Conservation (phyloP, 2,329 filamentous ascomycete species). For the Incumbomyces lentus region DNA sequence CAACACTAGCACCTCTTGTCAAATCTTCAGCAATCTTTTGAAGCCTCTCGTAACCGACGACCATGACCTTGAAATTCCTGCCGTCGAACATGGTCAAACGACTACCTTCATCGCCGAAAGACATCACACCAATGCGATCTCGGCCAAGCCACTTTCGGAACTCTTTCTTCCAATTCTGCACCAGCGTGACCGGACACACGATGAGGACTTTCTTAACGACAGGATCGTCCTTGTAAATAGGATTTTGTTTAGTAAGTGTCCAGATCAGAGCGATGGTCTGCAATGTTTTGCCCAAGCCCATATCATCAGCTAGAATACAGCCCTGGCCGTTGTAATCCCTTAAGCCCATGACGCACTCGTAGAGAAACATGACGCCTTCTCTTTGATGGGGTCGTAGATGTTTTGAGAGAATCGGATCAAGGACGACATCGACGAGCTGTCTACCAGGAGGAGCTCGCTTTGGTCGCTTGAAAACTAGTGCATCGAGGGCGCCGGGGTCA, state of each 20-base stretch:
- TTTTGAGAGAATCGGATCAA: conserved; percentile 55
- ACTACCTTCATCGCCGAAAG: conserved; percentile 50
- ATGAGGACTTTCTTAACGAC: conserved; percentile 62
- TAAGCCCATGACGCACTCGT: conserved; percentile 68
- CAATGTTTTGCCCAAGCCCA: conserved; percentile 64
- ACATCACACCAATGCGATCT: conserved; percentile 58
- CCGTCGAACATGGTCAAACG: conserved; percentile 60
- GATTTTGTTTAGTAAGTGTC: conserved; percentile 64
- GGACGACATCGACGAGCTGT: conserved; percentile 60
- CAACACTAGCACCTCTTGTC: conserved; percentile 51
- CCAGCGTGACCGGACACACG: conserved; percentile 61
- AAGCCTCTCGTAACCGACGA: conserved; percentile 63
- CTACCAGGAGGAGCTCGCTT: conserved; percentile 47
- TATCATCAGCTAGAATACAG: conserved; percentile 63
- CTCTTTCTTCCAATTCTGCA: conserved; percentile 64
- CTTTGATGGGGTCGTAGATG: conserved; percentile 58
- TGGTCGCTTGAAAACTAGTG: conserved; percentile 58
- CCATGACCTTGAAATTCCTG: conserved; percentile 59
- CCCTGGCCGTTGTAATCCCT: conserved; percentile 55
- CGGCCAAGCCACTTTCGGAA: conserved; percentile 65
- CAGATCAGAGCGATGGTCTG: conserved; percentile 62
- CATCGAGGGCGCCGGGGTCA: conserved; percentile 48
- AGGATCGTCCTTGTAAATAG: conserved; percentile 45
- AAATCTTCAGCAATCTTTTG: conserved; percentile 55
- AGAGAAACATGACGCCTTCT: conserved; percentile 60